These are phyloP conservation scores for Tolypocladium endophyticum DNA, from an alignment of 2,329 filamentous ascomycete species.

Conservation along the genomic window DNA sequence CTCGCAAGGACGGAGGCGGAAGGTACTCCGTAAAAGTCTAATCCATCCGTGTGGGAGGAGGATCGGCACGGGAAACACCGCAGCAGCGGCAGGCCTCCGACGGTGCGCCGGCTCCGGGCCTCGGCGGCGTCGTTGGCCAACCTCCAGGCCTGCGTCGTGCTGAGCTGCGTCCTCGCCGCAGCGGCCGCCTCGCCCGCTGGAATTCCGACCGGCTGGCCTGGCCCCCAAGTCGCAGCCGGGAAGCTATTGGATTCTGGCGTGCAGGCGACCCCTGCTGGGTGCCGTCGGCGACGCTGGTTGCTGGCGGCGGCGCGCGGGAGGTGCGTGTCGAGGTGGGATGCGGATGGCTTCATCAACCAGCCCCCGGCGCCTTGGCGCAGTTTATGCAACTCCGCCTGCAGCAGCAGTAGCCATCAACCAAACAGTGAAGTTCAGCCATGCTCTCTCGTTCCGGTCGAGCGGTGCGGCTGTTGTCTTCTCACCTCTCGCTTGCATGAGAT, in stretches of 20 bases:
- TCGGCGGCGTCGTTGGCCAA: neutral
- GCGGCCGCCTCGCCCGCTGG: neutral
- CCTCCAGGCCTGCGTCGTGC: neutral
- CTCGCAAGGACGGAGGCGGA: neutral
- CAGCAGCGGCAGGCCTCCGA: neutral
- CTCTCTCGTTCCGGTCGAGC: no score
- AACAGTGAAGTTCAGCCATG: no score
- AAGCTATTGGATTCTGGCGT: neutral
- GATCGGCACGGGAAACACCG: neutral
- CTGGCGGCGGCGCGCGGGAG: neutral
- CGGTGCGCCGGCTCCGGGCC: neutral
- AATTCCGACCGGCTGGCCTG: neutral
- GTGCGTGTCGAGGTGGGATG: neutral
- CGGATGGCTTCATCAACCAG: neutral
- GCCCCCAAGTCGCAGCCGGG: neutral
- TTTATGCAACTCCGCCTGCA: neutral
- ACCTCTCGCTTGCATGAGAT: neutral
- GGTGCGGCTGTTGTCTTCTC: neutral
- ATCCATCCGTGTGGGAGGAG: neutral
- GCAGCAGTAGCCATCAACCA: neutral
- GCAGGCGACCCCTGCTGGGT: neutral
- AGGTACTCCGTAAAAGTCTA: neutral
- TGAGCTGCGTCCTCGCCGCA: neutral
- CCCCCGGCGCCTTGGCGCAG: neutral
- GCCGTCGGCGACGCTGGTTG: neutral